Conservation (phyloP, 768 basidiomycete genomes). For the Cytidiella melzeri region DNA sequence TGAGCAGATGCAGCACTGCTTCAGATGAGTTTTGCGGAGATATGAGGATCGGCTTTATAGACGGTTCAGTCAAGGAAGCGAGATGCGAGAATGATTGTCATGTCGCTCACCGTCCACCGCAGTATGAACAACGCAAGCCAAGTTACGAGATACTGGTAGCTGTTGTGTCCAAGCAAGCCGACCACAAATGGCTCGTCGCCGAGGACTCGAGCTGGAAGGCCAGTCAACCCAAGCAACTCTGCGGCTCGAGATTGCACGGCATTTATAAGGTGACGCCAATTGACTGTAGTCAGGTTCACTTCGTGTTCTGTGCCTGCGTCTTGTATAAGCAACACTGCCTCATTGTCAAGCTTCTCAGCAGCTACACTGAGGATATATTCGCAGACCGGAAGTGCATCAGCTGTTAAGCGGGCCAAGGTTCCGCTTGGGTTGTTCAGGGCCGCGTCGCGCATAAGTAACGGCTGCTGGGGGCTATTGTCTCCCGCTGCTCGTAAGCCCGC, state of each 20-base stretch:
- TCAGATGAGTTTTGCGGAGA: constrained; percentile 27
- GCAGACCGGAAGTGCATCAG: background rate
- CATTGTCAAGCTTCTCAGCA: background rate
- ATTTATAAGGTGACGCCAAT: background rate
- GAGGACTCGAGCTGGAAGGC: background rate
- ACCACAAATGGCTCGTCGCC: background rate
- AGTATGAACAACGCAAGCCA: background rate
- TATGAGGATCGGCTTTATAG: constrained; percentile 31
- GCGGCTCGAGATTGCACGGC: background rate
- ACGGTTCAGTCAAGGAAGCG: constrained; percentile 2
- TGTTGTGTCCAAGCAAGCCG: background rate
- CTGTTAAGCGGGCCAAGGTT: background rate
- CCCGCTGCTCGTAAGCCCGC: too few relatives aligned
- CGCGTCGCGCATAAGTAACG: too few relatives aligned
- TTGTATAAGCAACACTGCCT: background rate
- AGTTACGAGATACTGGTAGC: background rate
- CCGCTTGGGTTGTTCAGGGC: too few relatives aligned
- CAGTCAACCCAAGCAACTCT: background rate
- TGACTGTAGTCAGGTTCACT: background rate
- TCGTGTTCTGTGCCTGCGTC: background rate
- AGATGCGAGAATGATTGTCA: background rate
- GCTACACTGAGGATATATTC: background rate
- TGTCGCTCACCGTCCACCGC: background rate
- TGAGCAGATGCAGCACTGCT: constrained; percentile 31
- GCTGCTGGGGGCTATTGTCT: too few relatives aligned